These are phyloP conservation scores for Globisporangium acanthophoron DNA, from an alignment of 352 stramenopile genomes.

Conservation along the genomic window DNA sequence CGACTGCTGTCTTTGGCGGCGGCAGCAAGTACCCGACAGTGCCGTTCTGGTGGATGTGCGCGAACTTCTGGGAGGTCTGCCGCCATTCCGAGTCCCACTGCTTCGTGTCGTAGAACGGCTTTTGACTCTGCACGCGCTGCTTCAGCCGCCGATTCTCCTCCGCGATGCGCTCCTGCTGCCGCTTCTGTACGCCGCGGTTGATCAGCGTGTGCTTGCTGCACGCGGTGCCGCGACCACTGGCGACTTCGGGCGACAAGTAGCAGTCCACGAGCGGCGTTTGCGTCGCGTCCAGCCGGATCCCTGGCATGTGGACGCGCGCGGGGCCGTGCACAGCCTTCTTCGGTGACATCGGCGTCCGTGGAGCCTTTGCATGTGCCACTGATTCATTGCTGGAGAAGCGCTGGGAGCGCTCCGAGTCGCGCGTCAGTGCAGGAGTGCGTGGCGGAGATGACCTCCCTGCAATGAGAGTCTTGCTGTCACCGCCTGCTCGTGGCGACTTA, in stretches of 20 bases:
- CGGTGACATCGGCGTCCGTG: slow-evolving; percentile 3
- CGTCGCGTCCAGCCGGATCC: slow-evolving; percentile 55
- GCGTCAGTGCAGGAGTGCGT: neutral
- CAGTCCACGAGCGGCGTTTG: slow-evolving; percentile 75
- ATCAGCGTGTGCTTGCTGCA: slow-evolving; percentile 64
- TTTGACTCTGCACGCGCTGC: slow-evolving; percentile 43
- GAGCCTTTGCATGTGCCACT: neutral
- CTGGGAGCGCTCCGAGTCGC: neutral
- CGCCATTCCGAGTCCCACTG: slow-evolving; percentile 77
- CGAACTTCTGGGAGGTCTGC: slow-evolving; percentile 42
- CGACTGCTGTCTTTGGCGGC: slow-evolving; percentile 17
- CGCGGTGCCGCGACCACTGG: slow-evolving; percentile 52
- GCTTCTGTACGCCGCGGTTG: slow-evolving; percentile 48
- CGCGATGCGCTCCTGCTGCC: slow-evolving; percentile 44
- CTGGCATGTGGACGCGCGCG: slow-evolving; percentile 57
- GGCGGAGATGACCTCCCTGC: neutral
- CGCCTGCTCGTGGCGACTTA: neutral
- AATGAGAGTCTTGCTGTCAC: too few relatives aligned
- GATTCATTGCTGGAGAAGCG: neutral
- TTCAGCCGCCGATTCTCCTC: slow-evolving; percentile 63
- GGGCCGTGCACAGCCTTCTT: slow-evolving; percentile 34
- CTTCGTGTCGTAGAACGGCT: slow-evolving; percentile 64
- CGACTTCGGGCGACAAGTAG: slow-evolving; percentile 59
- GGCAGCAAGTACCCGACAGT: slow-evolving; percentile 67
- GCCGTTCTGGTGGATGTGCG: slow-evolving; percentile 56